Percentiles rank a stretch among this genome's conserved stretches.
These are phyloP conservation scores for Geoglossum cookeanum DNA, from an alignment of 2,329 filamentous ascomycete species.

Conservation along the genomic window DNA sequence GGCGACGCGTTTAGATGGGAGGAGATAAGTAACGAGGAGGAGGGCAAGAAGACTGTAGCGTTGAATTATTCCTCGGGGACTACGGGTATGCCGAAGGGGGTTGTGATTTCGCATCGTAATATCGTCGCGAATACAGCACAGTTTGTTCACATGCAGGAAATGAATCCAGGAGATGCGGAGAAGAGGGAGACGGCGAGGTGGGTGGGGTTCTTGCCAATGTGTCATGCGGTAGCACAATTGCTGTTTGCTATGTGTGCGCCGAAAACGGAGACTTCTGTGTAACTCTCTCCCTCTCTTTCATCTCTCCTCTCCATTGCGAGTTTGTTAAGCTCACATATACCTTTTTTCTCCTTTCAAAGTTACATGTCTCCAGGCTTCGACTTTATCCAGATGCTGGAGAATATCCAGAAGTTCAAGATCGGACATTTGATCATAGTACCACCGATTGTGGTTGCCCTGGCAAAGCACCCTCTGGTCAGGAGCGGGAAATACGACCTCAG, in stretches of 20 bases:
- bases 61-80: conserved; percentile 68
- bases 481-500: conserved; percentile 48
- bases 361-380: conserved; percentile 23
- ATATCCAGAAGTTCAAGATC: conserved; percentile 49
- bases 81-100: conserved; percentile 69
- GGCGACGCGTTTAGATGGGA: conserved; percentile 22
- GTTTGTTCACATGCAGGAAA: conserved; percentile 28
- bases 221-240: conserved; percentile 55
- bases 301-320: too few species aligned
- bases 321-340: too few species aligned
- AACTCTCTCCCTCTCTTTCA: conserved; percentile 17
- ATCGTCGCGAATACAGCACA: conserved; percentile 53
- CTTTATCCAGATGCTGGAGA: conserved; percentile 49
- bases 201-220: conserved; percentile 59
- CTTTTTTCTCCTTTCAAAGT: too few species aligned
- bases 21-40: conserved; percentile 21
- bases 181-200: conserved; percentile 15
- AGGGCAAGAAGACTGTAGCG: conserved; percentile 36
- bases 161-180: conserved; percentile 30
- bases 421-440: conserved; percentile 50
- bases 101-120: conserved; percentile 60
- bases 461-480: conserved; percentile 41
- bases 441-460: conserved; percentile 53
- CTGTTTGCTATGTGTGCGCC: conserved; percentile 43
- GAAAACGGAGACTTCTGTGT: conserved; percentile 42